Conservation (phyloP, 306 rosid species). For the Pueraria montana region DNA sequence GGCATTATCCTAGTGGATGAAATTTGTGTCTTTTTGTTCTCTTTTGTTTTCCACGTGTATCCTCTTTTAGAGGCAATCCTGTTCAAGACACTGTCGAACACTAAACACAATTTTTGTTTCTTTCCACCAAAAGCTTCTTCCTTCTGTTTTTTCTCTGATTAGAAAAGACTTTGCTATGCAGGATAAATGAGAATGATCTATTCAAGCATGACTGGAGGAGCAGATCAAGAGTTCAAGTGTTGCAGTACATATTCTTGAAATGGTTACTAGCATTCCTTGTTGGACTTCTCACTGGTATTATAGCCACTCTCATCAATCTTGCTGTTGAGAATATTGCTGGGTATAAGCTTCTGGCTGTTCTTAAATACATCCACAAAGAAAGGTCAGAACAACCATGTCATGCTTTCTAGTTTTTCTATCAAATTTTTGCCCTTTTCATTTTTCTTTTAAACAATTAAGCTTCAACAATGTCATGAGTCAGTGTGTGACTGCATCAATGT, state of each 20-base stretch:
- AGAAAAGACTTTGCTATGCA: background rate
- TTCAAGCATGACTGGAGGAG: constrained; percentile 52
- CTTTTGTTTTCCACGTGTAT: background rate
- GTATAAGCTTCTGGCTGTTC: constrained; percentile 43
- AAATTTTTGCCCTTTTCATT: background rate
- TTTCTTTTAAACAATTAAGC: background rate
- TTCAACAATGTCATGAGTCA: background rate
- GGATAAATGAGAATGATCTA: constrained; percentile 52
- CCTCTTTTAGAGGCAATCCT: background rate
- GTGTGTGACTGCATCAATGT: constrained; percentile 30
- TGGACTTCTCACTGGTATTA: constrained; percentile 49
- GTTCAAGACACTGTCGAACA: background rate
- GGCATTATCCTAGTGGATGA: background rate
- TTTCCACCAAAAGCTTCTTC: background rate
- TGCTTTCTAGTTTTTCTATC: background rate
- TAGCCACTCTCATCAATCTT: constrained; percentile 50
- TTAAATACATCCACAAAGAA: constrained; percentile 36
- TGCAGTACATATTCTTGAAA: constrained; percentile 51
- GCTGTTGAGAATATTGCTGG: constrained; percentile 52
- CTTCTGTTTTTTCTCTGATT: background rate
- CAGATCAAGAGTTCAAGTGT: constrained; percentile 48
- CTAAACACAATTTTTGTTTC: background rate
- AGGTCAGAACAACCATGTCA: constrained; percentile 33
- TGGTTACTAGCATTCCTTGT: constrained; percentile 50
- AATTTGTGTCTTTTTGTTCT: background rate